Percentiles rank a stretch among this genome's conserved stretches.
These are phyloP conservation scores for Penicillium digitatum DNA, from an alignment of 2,329 filamentous ascomycete species.

Conservation along the genomic window DNA sequence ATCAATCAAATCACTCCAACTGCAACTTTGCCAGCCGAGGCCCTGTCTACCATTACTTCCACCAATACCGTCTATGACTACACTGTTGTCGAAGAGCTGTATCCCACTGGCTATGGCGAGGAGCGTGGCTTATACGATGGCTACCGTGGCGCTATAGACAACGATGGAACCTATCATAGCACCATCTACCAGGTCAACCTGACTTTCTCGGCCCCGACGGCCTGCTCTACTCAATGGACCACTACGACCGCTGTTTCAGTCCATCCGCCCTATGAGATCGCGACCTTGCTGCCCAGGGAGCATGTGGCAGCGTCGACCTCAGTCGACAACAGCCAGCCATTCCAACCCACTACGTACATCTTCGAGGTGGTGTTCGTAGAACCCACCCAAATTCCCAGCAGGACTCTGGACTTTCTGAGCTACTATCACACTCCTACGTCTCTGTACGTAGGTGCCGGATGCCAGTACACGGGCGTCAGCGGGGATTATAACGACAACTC, in stretches of 20 bases:
- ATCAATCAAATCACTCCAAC: conserved; percentile 24
- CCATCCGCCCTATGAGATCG: conserved; percentile 15
- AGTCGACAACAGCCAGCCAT: conserved; percentile 21
- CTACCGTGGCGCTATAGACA: not conserved
- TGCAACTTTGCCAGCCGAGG: conserved; percentile 20
- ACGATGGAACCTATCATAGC: conserved; percentile 5
- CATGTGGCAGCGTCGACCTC: conserved; percentile 21
- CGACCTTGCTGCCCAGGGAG: conserved; percentile 20
- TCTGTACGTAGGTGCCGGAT: conserved; percentile 15
- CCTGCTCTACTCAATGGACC: conserved; percentile 29
- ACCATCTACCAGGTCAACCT: conserved; percentile 29
- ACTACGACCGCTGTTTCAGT: conserved; percentile 22
- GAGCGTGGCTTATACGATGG: not conserved
- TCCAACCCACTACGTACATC: conserved; percentile 27
- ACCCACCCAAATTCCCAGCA: conserved; percentile 28
- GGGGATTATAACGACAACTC: not conserved
- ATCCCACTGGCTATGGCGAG: conserved; percentile 24
- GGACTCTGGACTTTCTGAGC: conserved; percentile 22
- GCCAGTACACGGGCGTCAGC: conserved; percentile 6
- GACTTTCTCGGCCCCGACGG: conserved; percentile 27
- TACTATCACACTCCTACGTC: conserved; percentile 12
- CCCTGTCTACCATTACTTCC: conserved; percentile 26
- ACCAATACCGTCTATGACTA: conserved; percentile 13
- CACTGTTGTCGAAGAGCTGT: conserved; percentile 29
- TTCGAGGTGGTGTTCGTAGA: conserved; percentile 26